phyloP scores from a whole-genome alignment of 352 stramenopile genomes.

The Peronospora belbahrii region DNA sequence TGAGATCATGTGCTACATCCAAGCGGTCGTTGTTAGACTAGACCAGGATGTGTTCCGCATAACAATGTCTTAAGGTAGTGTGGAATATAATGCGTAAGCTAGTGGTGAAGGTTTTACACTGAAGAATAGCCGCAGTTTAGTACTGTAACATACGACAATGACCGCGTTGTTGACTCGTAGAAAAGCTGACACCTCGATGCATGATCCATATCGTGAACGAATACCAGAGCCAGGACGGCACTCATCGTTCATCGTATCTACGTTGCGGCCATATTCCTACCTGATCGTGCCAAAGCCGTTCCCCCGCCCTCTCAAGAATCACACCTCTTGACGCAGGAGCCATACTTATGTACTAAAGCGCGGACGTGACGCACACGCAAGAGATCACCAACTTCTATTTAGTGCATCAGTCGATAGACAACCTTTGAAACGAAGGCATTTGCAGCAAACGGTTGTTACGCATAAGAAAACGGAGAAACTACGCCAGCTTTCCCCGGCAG shows the following conservation, averaged over 20 bases:
- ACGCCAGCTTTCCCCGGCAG: background rate
- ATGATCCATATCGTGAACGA: conserved; percentile 12
- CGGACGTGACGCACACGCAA: background rate
- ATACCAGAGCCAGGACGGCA: conserved; percentile 14
- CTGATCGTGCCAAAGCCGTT: no score
- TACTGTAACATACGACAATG: background rate
- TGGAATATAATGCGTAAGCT: background rate
- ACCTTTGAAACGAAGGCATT: conserved; percentile 10
- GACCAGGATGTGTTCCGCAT: conserved; percentile 14
- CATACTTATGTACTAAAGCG: conserved; percentile 6
- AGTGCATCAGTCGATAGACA: background rate
- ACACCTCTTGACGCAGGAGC: background rate
- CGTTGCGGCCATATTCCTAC: no score
- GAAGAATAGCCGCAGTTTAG: no score
- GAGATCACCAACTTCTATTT: conserved; percentile 3
- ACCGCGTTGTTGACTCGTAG: conserved; percentile 1
- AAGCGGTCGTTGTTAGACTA: conserved; percentile 33
- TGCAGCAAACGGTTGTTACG: conserved; percentile 2
- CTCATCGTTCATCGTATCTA: conserved; percentile 17
- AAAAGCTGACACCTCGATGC: conserved; percentile 1
- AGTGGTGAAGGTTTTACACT: background rate
- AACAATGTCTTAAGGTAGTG: no score
- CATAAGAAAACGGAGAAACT: conserved; percentile 12
- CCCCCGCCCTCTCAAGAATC: conserved; percentile 6
- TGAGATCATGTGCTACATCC: no score